Base-by-base conservation (phyloP, 176 grass and related monocot genomes). In the Areca catechu region DNA sequence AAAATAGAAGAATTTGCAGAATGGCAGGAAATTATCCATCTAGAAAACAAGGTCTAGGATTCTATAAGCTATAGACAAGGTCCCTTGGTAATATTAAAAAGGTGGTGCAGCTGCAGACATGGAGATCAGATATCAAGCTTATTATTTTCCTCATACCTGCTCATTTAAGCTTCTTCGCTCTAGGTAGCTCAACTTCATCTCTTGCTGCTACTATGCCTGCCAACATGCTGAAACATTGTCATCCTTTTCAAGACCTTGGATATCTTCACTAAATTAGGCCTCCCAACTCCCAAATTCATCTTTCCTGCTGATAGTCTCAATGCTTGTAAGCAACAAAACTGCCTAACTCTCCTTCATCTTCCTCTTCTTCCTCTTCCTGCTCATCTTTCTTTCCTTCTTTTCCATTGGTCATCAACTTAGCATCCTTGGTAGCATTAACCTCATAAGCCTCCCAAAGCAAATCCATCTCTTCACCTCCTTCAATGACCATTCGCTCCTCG, bases 381-480 rank as follows among this genome's bases (percentile, higher is more conserved):
- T 50, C 66, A 14, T 3, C 54, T 71, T 17, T 61, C 47, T n/a
- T 54, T 49, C 49, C 3, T 66, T 75, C 34, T 73, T 58, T 18
- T 58, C 63, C 50, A 19, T 55, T 49, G 5, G 6, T 71, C 48
- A 72, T 68, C 7, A 48, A 6, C 1, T 58, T 48, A 15, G 43
- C 18, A 18, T 9, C 19, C 28, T 77, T 66, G 1, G 76, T 53
- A 30, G 57, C 62, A 72, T 80, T 85, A 15, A 74, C 67, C 78
- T 98, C 93, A 73, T 91, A 91, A 51, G 87, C 93, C 78, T 98
- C 93, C 93, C 93, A 92, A 16, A 98, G 75, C 75, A 88, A 66
- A 67, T 98, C 93, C 93, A 98, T 98, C 61, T 92, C 82, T 60
- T 92, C 78, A 15, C 71, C 70, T 49, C 66, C 79, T 53, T 81